phyloP scores from a whole-genome alignment of 2,329 filamentous ascomycete species.

The Acephala macrosclerotiorum region DNA sequence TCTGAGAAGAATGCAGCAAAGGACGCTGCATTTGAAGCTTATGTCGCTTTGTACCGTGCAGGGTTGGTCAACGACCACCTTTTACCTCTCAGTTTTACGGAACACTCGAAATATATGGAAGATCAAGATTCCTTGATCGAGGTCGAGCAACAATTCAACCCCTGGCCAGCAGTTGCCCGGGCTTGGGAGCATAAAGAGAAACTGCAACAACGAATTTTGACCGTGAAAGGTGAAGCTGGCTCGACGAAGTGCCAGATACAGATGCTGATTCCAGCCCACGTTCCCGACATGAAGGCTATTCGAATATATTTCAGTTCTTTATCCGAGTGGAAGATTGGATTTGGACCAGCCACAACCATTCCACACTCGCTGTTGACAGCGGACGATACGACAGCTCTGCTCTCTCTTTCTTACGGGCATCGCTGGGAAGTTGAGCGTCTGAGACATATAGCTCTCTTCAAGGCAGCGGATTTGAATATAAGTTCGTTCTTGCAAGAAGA shows the following conservation, averaged over 20 bases:
- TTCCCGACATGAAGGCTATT: slow-evolving; percentile 13
- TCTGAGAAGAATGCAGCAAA: slow-evolving; percentile 20
- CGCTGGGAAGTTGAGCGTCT: slow-evolving; percentile 15
- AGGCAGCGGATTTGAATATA: no score
- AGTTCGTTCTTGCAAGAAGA: no score
- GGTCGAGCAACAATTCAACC: no score
- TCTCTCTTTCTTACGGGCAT: slow-evolving; percentile 16
- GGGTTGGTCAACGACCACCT: slow-evolving; percentile 20
- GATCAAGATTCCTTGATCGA: not conserved
- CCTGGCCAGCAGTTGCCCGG: no score
- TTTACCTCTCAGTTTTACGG: slow-evolving; percentile 15
- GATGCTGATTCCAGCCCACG: slow-evolving; percentile 11
- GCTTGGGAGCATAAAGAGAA: slow-evolving; percentile 11
- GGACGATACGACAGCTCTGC: slow-evolving; percentile 15
- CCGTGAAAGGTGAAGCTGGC: slow-evolving; percentile 15
- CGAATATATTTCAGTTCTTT: slow-evolving; percentile 10
- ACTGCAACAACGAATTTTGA: slow-evolving; percentile 16
- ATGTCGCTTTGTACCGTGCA: slow-evolving; percentile 15
- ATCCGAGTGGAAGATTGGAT: no score
- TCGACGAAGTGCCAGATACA: slow-evolving; percentile 15
- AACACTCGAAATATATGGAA: slow-evolving; percentile 8
- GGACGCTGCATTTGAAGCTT: slow-evolving; percentile 21
- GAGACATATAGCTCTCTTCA: not conserved
- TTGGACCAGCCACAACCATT: not conserved
- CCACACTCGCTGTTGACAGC: slow-evolving; percentile 11